Evolutionary conservation across 345 rosid genomes (phyloP), one percentile per base, ranked within the genome.

Genomic region (Ceriops decandra): DNA sequence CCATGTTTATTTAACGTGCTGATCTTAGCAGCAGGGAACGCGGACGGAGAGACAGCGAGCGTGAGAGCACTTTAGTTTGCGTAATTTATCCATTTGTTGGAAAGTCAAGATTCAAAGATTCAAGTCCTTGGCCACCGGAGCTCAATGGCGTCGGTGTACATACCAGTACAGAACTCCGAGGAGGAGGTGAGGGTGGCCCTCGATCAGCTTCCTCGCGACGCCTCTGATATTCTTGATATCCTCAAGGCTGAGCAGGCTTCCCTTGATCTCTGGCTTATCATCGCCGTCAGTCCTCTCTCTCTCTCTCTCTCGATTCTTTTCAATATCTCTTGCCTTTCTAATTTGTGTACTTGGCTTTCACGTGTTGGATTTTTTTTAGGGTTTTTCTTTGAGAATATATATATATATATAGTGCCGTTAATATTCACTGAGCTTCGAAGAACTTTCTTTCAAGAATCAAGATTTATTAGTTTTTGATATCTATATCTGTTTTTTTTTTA

Each of bases 181-280:
- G 99, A 95, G 82, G 99, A 95, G 79, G 99, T 95, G 64, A 83
- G 97, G 74, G 97, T 95, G 78, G 81, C 86, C 59, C 89, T 95
- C 69, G 95, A 95, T 79, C 99, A 95, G 80, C 99, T 95, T 28
- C 99, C 99, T 7, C 80, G 97, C 19, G 97, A 95, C 57, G 96
- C 99, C 64, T 87, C 97, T 58, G 99, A 95, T 73, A 95, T 95
- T 68, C 93, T 95, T 36, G 99, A 95, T 73, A 91, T 95, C 79
- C 99, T 91, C 67, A 95, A 95, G 80, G 99, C 96, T 72, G 99
- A 95, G 75, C 99, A 95, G 84, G 99, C 99, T 53, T 95, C 97
- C 74, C 96, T 90, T 73, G 89, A 90, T 84, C 92, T 95, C 79
- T 95, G 99, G 99, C 96, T 95, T 72, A 82, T 91, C 68, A 95